Base-by-base conservation (phyloP, 2,329 filamentous ascomycete species). In the Aspergillus uvarum region DNA sequence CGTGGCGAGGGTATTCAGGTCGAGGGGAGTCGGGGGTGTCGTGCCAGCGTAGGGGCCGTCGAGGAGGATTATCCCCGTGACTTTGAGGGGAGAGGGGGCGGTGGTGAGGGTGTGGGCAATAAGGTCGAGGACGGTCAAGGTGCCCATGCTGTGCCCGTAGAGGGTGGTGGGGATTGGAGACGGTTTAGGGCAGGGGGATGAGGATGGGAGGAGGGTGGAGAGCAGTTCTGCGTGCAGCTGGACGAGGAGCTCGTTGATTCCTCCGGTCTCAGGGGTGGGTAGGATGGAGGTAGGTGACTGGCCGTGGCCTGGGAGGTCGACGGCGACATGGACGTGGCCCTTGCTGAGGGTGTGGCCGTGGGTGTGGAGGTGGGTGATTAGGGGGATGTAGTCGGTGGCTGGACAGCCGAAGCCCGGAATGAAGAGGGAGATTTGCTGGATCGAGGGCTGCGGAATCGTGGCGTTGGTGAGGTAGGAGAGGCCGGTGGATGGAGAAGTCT, bases 381-480 rank as follows among this genome's bases (percentile, higher is more conserved):
- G 29, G 7, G 50, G 50, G 2, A 14, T 31, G 50, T 51, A 51
- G n/a, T 51, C 29, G 50, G 11, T 51, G 16, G 50, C 50, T 19
- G n/a, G 50, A 21, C 50, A 51, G 50, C 50, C 50, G 11, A 29
- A 51, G 14, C 50, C 50, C 29, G 31, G 50, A n/a, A 51, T 51
- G 3, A 51, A 35, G n/a, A 51, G 26, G 50, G 50, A 31, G 31
- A 51, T 29, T 5, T 32, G 50, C 16, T 31, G 31, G 50, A 51
- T 38, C 26, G 26, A 32, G 10, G 50, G 8, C 19, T 32, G 47
- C 10, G n/a, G 32, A 32, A 8, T 29, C 16, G 50, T 21, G 8
- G 50, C n/a, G 16, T 32, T 51, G 29, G 19, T 51, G 50, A 51
- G 50, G 29, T 51, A 51, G 29, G 50, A 51, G n/a, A 51, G 50